Base-by-base conservation (phyloP, 2,329 filamentous ascomycete genomes). In the Penicillium sp. region DNA sequence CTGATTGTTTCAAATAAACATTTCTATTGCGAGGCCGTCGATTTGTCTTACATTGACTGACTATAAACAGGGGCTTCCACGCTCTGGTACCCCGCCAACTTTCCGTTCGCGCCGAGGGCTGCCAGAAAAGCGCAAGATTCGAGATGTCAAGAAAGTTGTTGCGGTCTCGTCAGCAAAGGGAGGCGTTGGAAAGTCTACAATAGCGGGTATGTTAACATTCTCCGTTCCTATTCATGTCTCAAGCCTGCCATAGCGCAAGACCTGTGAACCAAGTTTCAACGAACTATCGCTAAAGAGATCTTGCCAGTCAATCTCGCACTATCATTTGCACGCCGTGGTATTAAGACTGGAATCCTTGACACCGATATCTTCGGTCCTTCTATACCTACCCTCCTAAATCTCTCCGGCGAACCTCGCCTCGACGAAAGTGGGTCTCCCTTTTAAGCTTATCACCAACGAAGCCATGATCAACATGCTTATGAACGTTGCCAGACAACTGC, bases 121-220 rank as follows among this genome's bases (percentile, higher is more conserved):
- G 11, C 93, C 94, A 0, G 84, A 91, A 65, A 87, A 89, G 67
- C 85, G 90, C 62, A 86, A 85, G 65, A 96, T 99, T 64, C 83
- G 84, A 26, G 86, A 92, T 71, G 93, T 99, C 24, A 84, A 86
- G 62, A 96, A 96, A 72, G 86, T 97, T n/a, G 85, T 99, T 57
- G 92, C 92, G n/a, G 90, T 99, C 14, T 96, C 92, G 4, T 97
- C 92, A 1, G 94, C 94, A 14, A 99, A 99, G 71, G 94, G 94
- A 2, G 94, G 94, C n/a, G 94, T 99, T 0, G 94, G 94, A 1
- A 99, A 99, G 72, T 96, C 91, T 65, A 99, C 94, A 8, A 86
- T 97, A 43, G 88, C 93, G 57, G 89, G 90, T 90, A 68, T 50
- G 75, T 73, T 35, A 11, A 53, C 16, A 38, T 53, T 39, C 11